Base-by-base conservation (phyloP, 2,329 filamentous ascomycete species). In the Neofusicoccum laricinum region DNA sequence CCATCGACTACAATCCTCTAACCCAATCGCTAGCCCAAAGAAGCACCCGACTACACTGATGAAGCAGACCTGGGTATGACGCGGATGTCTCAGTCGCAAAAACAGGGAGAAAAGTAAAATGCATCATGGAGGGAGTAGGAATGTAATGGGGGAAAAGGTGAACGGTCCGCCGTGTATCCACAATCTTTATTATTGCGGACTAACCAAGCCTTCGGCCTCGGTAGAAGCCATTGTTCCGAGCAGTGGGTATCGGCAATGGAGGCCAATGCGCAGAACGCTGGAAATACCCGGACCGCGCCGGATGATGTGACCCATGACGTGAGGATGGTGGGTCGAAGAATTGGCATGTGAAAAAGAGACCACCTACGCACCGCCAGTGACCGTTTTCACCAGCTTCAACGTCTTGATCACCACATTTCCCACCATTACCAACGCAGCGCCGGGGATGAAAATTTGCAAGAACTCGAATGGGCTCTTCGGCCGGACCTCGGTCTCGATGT, bases 401-500 rank as follows among this genome's bases (percentile, higher is more conserved):
- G 55, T 40, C 34, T 59, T 61, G 30, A 40, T 15, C 17, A 36
- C 57, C 25, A 65, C 63, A 21, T 61, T 61, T n/a, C 19, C 46
- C 25, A 65, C 36, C 63, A 65, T 14, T 21, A 61, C 15, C 7
- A 43, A 15, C 1, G 55, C 48, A n/a, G 41, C 36, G 3, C 41
- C 55, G 17, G 63, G 63, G 14, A 77, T 68, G 61, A 81, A 80
- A 8, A 82, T 78, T 65, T 79, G 77, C 63, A 81, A 48, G 59
- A 79, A 78, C 69, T 83, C 80, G 1, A 75, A 66, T 38, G 73
- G 72, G 50, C 68, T 74, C 32, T 68, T 71, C 7, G 80, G 76
- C 55, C 74, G 68, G 14, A 83, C 80, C 41, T 81, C 78, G 0
- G 80, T 82, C 66, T 82, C 80, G 64, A 83, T 81, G 68, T 78